A percentile compares a stretch with the other conserved stretches of the same genome.
Evolutionary conservation across 768 basidiomycete species (phyloP).

Genomic region (Candolleomyces aberdarensis): DNA sequence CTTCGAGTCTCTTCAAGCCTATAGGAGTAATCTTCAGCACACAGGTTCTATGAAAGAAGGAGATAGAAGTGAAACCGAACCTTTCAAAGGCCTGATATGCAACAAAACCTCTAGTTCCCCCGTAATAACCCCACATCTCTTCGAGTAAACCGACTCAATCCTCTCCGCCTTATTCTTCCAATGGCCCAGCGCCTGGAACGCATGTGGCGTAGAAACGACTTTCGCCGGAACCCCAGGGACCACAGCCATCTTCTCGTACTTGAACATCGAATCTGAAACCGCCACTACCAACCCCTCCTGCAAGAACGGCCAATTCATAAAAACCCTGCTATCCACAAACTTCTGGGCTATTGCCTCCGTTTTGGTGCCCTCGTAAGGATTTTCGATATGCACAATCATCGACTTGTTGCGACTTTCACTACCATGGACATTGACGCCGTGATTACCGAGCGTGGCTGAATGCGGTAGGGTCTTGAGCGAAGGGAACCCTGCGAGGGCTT

Average conservation of each 20-base stretch:
- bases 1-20: conserved; percentile 90
- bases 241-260: conserved; percentile 70
- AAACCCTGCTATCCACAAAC: conserved; percentile 75
- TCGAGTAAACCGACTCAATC: conserved; percentile 84
- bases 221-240: conserved; percentile 47
- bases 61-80: conserved; percentile 33
- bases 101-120: conserved; percentile 78
- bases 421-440: conserved; percentile 93
- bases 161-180: conserved; percentile 84
- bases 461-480: conserved; percentile 88
- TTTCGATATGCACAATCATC: conserved; percentile 84
- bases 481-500: conserved; percentile 93
- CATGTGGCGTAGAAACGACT: conserved; percentile 72
- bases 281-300: conserved; percentile 87
- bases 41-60: background rate
- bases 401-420: conserved; percentile 89
- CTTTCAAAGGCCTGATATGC: conserved; percentile 90
- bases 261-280: conserved; percentile 84
- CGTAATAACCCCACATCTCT: conserved; percentile 82
- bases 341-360: conserved; percentile 69
- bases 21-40: conserved; percentile 1
- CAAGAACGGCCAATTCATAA: conserved; percentile 91
- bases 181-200: conserved; percentile 57
- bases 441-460: conserved; percentile 70
- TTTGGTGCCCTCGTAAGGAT: conserved; percentile 65